Evolutionary conservation across 495 filamentous ascomycete species (phyloP), one percentile per base, ranked within the genome.

Genomic region (Aspergillus cristatus): DNA sequence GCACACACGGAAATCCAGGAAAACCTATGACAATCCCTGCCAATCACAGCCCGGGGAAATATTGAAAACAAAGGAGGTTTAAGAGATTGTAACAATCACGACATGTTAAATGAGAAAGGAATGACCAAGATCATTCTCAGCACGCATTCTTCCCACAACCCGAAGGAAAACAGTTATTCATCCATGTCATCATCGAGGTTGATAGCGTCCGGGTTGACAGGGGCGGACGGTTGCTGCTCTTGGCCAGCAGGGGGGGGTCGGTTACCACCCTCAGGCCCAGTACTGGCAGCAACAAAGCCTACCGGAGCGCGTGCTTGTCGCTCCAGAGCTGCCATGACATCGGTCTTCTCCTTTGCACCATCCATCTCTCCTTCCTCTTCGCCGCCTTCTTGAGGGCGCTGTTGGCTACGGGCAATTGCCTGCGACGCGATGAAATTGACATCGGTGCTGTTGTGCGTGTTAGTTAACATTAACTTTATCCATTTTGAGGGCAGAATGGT

Each of bases 361-460:
- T 74, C 70, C 14, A 65, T 67, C 17, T 70, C 67, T 14, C 50
- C 57, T 2, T 41, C 62, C 28, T 61, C 58, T 20, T 54, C 42
- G 6, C 44, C 58, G 25, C 55, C 57, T 12, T 73, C 70, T 28
- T 69, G 60, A 14, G 60, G 51, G n/a, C 62, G 68, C 38, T 70
- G 65, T 56, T 94, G 85, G 35, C 77, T 79, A 39, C 88, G 72
- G 3, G 88, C 88, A 40, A 97, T 70, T 2, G 93, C 93, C 57
- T 99, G 93, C 2, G 86, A 91, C 2, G 93, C 93, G 58, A 98
- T 96, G 53, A 95, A 97, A 55, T 86, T 94, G 68, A 99, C 90
- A 56, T 99, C 93, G 22, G 93, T 99, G 49, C 74, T 81, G 43
- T 42, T 18, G 12, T 31, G 11, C n/a, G n/a, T n/a, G n/a, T n/a